These are phyloP conservation scores for Trichoderma hamatum DNA, from an alignment of 2,329 filamentous ascomycete genomes.

Conservation along the genomic window DNA sequence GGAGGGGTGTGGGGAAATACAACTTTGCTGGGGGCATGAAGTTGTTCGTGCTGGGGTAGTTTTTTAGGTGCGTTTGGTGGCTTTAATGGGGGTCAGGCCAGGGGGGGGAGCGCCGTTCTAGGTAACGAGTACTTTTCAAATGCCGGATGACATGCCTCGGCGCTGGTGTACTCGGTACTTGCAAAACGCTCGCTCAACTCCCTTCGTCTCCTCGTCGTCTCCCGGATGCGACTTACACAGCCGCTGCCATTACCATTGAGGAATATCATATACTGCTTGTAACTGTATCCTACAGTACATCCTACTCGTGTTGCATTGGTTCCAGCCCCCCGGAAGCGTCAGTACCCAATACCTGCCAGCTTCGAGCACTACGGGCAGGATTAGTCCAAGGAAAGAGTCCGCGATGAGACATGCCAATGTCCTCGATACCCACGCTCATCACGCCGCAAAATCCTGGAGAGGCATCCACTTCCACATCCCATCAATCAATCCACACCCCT, in stretches of 20 bases:
- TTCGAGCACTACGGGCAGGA: background rate
- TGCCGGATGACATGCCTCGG: constrained; percentile 8
- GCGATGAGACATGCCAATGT: background rate
- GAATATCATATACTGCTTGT: background rate
- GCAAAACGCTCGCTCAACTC: background rate
- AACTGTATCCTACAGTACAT: too few species aligned
- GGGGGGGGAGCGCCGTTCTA: background rate
- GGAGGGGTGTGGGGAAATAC: background rate
- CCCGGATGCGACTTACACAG: constrained; percentile 9
- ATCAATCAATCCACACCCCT: background rate
- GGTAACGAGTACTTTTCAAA: background rate
- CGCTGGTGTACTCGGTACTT: background rate
- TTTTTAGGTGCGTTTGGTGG: background rate
- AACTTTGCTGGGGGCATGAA: background rate
- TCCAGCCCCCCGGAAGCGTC: constrained; percentile 11
- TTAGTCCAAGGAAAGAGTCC: background rate
- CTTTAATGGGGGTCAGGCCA: constrained; percentile 8
- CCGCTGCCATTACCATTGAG: background rate
- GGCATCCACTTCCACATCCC: background rate
- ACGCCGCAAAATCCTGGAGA: constrained; percentile 9
- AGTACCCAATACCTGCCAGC: background rate
- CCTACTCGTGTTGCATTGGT: background rate
- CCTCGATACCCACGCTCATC: constrained; percentile 2
- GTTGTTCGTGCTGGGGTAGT: background rate
- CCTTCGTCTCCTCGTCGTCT: background rate